phyloP scores from a whole-genome alignment of 495 filamentous ascomycete genomes.

The Penicillium pancosmium region DNA sequence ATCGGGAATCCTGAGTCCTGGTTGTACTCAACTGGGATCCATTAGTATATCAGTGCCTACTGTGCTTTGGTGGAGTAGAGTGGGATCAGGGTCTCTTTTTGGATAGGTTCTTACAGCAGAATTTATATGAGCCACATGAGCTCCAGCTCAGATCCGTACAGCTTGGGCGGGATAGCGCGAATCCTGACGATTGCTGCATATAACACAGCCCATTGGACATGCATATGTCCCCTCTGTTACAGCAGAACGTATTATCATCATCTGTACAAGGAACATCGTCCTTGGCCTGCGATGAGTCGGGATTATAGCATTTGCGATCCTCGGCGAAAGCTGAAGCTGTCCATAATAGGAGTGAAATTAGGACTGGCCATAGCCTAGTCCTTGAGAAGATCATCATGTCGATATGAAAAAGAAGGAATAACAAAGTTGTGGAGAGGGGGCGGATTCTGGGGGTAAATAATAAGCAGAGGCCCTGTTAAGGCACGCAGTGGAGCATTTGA shows the following conservation, averaged over 20 bases:
- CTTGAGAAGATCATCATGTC: background rate
- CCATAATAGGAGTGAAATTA: background rate
- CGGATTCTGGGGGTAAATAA: background rate
- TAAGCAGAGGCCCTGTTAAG: slow-evolving; percentile 1
- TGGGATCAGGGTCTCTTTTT: background rate
- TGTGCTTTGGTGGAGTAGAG: too few relatives aligned
- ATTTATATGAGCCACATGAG: slow-evolving; percentile 10
- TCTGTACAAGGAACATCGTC: slow-evolving; percentile 30
- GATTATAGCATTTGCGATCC: slow-evolving; percentile 30
- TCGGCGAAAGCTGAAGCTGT: background rate
- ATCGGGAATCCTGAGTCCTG: slow-evolving; percentile 13
- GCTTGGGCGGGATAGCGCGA: slow-evolving; percentile 22
- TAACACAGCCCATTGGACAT: slow-evolving; percentile 43
- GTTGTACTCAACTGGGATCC: slow-evolving; percentile 4
- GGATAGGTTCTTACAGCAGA: slow-evolving; percentile 6
- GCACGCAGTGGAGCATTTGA: background rate
- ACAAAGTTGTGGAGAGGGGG: slow-evolving; percentile 1
- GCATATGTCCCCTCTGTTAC: slow-evolving; percentile 73
- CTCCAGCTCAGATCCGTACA: slow-evolving; percentile 35
- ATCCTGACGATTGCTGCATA: slow-evolving; percentile 22
- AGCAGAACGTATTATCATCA: slow-evolving; percentile 69
- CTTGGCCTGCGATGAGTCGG: slow-evolving; percentile 14
- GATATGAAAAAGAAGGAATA: background rate
- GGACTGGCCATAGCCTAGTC: background rate
- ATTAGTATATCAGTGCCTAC: background rate